phyloP scores from a whole-genome alignment of 129 eudicot genomes.

The Helianthus annuus region DNA sequence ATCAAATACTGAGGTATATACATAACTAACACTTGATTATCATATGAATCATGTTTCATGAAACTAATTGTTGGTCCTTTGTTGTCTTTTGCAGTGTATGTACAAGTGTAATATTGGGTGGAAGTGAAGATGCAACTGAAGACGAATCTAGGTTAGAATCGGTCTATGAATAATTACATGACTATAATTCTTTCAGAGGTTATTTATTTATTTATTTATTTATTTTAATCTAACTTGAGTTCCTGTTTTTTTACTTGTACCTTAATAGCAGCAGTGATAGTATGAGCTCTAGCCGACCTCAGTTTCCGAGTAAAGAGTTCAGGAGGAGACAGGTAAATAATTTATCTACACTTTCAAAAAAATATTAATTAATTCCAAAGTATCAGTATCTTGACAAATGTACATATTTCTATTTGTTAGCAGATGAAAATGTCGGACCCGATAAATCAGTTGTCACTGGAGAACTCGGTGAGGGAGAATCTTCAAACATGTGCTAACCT shows the following conservation, averaged over 20 bases:
- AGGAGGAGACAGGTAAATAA: conserved; percentile 78
- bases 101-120: conserved; percentile 91
- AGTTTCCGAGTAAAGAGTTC: conserved; percentile 79
- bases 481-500: conserved; percentile 89
- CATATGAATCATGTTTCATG: background rate
- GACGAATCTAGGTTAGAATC: conserved; percentile 85
- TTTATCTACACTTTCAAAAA: too few relatives aligned
- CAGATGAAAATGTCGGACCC: conserved; percentile 88
- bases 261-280: conserved; percentile 61
- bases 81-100: conserved; percentile 55
- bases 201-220: too few relatives aligned
- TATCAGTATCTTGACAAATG: conserved; percentile 6
- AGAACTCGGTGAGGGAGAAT: conserved; percentile 82
- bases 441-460: conserved; percentile 71
- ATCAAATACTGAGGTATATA: conserved; percentile 86
- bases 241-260: background rate
- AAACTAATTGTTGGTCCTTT: conserved; percentile 12
- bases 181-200: background rate
- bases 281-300: conserved; percentile 71
- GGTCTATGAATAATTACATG: background rate
- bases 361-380: background rate
- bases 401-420: conserved; percentile 12
- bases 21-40: conserved; percentile 9
- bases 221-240: background rate
- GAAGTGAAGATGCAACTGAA: conserved; percentile 75